Evolutionary conservation across 495 filamentous ascomycete species (phyloP).

Genomic region (Collariella sp.): DNA sequence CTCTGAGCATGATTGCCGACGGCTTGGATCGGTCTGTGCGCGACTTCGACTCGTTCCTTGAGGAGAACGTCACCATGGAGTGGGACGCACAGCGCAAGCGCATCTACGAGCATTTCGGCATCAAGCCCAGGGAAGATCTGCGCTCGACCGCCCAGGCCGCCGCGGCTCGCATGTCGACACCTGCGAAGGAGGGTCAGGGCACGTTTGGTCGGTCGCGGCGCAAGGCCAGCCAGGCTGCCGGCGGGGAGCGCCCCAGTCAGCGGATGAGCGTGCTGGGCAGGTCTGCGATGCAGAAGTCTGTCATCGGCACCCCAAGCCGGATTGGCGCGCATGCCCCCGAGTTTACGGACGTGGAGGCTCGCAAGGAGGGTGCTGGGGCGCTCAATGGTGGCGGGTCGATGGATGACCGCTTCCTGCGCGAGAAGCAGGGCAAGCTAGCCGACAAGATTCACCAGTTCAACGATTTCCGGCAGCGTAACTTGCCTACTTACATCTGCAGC

Average conservation of each 20-base stretch:
- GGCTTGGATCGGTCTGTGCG: constrained; percentile 74
- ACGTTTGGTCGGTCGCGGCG: constrained; percentile 47
- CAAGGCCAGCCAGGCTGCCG: constrained; percentile 33
- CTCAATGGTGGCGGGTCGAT: constrained; percentile 34
- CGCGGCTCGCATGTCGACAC: constrained; percentile 40
- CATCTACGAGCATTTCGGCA: constrained; percentile 94
- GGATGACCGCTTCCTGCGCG: constrained; percentile 63
- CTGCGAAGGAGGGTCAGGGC: constrained; percentile 29
- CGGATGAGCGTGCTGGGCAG: constrained; percentile 61
- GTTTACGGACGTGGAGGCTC: constrained; percentile 61
- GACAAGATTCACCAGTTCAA: constrained; percentile 73
- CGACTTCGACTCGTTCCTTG: constrained; percentile 87
- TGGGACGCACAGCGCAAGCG: constrained; percentile 88
- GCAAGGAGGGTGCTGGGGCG: constrained; percentile 35
- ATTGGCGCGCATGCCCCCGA: constrained; percentile 47
- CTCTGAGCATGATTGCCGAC: constrained; percentile 81
- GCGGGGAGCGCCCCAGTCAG: constrained; percentile 30
- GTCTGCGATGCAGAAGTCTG: constrained; percentile 64
- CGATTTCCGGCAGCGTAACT: constrained; percentile 53
- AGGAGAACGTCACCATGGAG: constrained; percentile 88
- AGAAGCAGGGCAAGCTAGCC: constrained; percentile 71
- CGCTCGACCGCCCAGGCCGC: constrained; percentile 29
- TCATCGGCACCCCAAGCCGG: constrained; percentile 67
- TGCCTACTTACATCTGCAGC: constrained; percentile 58
- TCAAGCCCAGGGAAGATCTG: constrained; percentile 55